Conservation (phyloP, 2,329 filamentous ascomycete species). For the Clarireedia paspali region DNA sequence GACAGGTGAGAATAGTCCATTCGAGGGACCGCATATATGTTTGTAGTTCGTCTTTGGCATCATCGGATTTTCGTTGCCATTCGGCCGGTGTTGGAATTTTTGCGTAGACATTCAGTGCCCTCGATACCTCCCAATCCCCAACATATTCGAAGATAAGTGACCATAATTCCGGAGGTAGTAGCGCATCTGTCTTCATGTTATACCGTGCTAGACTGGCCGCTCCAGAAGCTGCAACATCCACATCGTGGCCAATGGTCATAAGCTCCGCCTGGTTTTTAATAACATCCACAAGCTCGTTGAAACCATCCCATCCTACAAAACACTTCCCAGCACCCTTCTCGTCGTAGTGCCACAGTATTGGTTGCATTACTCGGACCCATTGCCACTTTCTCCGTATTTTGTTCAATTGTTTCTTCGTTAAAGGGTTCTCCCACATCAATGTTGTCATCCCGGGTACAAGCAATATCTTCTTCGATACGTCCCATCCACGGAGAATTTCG, state of each 20-base stretch:
- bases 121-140: constrained; percentile 85
- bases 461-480: constrained; percentile 75
- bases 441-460: constrained; percentile 84
- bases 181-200: constrained; percentile 32
- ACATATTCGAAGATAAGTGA: constrained; percentile 77
- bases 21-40: constrained; percentile 74
- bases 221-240: constrained; percentile 35
- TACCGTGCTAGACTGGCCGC: constrained; percentile 36
- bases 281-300: constrained; percentile 65
- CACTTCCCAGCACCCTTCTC: constrained; percentile 43
- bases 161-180: constrained; percentile 81
- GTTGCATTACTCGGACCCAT: constrained; percentile 75
- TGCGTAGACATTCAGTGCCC: constrained; percentile 72
- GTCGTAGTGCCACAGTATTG: constrained; percentile 76
- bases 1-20: constrained; percentile 72
- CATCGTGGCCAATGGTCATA: constrained; percentile 64
- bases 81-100: constrained; percentile 64
- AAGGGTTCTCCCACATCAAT: constrained; percentile 83
- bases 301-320: constrained; percentile 52
- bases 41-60: constrained; percentile 56
- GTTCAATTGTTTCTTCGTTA: constrained; percentile 79
- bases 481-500: constrained; percentile 78
- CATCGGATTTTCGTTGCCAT: constrained; percentile 58
- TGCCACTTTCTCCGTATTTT: constrained; percentile 80
- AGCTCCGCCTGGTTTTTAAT: constrained; percentile 73